A percentile compares a stretch with the other conserved stretches of the same genome.
phyloP scores from a whole-genome alignment of 1,284 basidiomycete genomes.

The Puccinia polysora region DNA sequence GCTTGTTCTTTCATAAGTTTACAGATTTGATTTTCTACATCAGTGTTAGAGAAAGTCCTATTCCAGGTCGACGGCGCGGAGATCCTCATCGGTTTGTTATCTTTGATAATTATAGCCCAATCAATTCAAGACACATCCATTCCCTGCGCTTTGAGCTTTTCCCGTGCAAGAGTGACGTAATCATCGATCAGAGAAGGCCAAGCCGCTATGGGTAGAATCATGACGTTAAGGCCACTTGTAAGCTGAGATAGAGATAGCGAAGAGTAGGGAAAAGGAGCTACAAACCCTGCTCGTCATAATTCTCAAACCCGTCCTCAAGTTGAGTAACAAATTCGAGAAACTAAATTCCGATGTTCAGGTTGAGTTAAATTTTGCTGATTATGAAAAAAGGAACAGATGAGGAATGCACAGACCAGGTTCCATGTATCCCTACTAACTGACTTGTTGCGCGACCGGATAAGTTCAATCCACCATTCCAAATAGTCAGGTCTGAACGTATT shows the following conservation, averaged over 20 bases:
- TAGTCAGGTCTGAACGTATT: constrained; percentile 21
- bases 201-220: constrained; percentile 24
- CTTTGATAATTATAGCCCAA: neutral
- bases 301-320: constrained; percentile 35
- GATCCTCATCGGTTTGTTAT: neutral
- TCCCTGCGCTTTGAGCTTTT: constrained; percentile 23
- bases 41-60: too few species aligned
- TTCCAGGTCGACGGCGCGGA: too few species aligned
- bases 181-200: constrained; percentile 44
- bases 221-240: neutral
- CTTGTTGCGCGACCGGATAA: constrained; percentile 34
- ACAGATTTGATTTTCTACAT: too few species aligned
- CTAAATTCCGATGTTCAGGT: neutral
- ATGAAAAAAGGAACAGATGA: neutral
- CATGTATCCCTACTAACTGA: constrained; percentile 41
- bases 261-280: neutral
- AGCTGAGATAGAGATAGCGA: neutral
- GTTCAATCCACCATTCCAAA: constrained; percentile 40
- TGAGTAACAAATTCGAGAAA: constrained; percentile 40
- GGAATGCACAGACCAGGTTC: constrained; percentile 33
- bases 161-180: constrained; percentile 25
- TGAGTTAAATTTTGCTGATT: too few species aligned
- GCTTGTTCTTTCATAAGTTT: too few species aligned
- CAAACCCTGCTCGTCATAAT: constrained; percentile 42
- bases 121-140: constrained; percentile 34